Percentiles rank a stretch among this genome's conserved stretches.
Evolutionary conservation across 2,329 filamentous ascomycete genomes (phyloP).

Genomic region (Colletotrichum sp.): DNA sequence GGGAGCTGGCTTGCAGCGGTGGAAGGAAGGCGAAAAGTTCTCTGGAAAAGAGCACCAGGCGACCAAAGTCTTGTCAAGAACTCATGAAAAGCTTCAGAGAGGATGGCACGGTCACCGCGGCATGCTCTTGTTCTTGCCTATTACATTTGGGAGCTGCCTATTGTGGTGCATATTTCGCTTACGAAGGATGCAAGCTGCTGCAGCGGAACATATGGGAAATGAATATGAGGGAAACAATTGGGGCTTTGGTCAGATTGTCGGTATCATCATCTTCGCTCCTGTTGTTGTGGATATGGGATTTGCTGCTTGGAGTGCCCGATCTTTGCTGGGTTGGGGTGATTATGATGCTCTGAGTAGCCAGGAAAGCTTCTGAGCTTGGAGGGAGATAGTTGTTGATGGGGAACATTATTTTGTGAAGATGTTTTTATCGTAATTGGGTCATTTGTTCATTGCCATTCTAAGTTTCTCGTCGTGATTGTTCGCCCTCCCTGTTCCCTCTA

Average conservation of each 20-base stretch:
- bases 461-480: no score
- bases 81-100: background rate
- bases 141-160: background rate
- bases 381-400: background rate
- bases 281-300: background rate
- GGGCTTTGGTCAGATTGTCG: constrained; percentile 15
- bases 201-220: background rate
- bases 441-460: background rate
- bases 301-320: background rate
- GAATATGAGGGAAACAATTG: constrained; percentile 11
- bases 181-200: background rate
- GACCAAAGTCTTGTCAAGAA: background rate
- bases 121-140: background rate
- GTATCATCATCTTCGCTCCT: background rate
- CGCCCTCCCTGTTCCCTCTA: no score
- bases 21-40: background rate
- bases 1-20: background rate
- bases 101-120: background rate
- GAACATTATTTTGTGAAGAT: background rate
- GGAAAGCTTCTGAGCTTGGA: background rate
- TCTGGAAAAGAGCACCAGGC: background rate
- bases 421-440: constrained; percentile 21
- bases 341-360: background rate
- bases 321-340: background rate
- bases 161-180: background rate